These are phyloP conservation scores for Podaxis sp. DNA, from an alignment of 768 basidiomycete species.

Conservation along the genomic window DNA sequence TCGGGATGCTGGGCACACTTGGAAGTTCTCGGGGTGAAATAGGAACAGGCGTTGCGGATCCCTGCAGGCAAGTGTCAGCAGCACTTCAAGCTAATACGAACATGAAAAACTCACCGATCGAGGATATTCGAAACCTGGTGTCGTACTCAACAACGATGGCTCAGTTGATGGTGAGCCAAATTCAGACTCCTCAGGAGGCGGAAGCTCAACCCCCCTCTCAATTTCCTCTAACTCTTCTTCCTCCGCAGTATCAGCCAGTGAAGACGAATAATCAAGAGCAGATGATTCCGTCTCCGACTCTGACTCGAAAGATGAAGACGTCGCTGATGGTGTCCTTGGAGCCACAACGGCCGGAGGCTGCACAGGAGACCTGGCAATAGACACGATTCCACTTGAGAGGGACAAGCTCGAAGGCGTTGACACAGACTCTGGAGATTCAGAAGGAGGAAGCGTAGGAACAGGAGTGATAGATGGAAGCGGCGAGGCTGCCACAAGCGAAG, in stretches of 20 bases:
- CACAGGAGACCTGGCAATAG: conserved; percentile 14
- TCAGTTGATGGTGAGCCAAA: conserved; percentile 43
- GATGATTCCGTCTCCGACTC: conserved; percentile 35
- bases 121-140: conserved; percentile 19
- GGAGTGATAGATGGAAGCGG: conserved; percentile 39
- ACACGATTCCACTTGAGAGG: conserved; percentile 19
- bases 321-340: conserved; percentile 35
- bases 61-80: conserved; percentile 12
- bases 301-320: conserved; percentile 39
- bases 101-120: conserved; percentile 34
- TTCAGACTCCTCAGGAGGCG: conserved; percentile 17
- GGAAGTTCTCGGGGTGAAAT: conserved; percentile 15
- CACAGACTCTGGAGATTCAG: conserved; percentile 28
- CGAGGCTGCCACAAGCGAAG: conserved; percentile 19
- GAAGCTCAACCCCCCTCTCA: conserved; percentile 13
- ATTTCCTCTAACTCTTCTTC: conserved; percentile 19
- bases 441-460: conserved; percentile 35
- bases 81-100: conserved; percentile 5
- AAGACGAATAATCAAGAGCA: conserved; percentile 28
- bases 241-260: conserved; percentile 30
- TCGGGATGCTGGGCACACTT: conserved; percentile 23
- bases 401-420: conserved; percentile 35
- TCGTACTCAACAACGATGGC: conserved; percentile 57
- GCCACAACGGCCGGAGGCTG: not conserved
- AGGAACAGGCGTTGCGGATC: conserved; percentile 22